phyloP scores from a whole-genome alignment of 306 rosid species.

The Fragaria ananassa region DNA sequence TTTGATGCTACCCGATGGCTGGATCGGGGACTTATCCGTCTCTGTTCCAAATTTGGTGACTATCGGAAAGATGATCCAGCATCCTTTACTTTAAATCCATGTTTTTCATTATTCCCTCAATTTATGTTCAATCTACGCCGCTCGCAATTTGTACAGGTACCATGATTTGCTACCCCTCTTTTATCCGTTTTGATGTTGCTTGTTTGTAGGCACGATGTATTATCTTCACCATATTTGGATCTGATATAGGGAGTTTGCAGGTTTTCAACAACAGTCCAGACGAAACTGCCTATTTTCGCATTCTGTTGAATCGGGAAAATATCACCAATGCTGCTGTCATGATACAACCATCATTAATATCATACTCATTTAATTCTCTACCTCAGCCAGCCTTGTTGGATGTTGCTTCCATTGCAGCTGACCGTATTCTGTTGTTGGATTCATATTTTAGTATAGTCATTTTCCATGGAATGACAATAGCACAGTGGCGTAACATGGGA shows the following conservation, averaged over 20 bases:
- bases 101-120: constrained; percentile 88
- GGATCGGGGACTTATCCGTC: constrained; percentile 90
- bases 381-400: constrained; percentile 92
- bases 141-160: constrained; percentile 95
- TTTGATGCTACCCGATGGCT: constrained; percentile 97
- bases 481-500: constrained; percentile 99
- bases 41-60: constrained; percentile 95
- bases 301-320: constrained; percentile 90
- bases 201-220: background rate
- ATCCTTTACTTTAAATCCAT: constrained; percentile 79
- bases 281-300: constrained; percentile 94
- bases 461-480: constrained; percentile 97
- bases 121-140: constrained; percentile 92
- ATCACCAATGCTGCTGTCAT: constrained; percentile 92
- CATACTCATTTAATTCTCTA: constrained; percentile 81
- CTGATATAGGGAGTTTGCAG: constrained; percentile 44
- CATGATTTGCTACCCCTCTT: constrained; percentile 19
- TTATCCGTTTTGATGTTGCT: constrained; percentile 7
- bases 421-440: constrained; percentile 84
- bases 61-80: constrained; percentile 96
- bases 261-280: constrained; percentile 99
- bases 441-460: constrained; percentile 85
- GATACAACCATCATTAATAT: constrained; percentile 88
- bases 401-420: constrained; percentile 88
- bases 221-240: constrained; percentile 5